Percentiles rank a stretch among this genome's conserved stretches.
Evolutionary conservation across 1,284 basidiomycete species (phyloP).

Genomic region (Sutorius eximius): DNA sequence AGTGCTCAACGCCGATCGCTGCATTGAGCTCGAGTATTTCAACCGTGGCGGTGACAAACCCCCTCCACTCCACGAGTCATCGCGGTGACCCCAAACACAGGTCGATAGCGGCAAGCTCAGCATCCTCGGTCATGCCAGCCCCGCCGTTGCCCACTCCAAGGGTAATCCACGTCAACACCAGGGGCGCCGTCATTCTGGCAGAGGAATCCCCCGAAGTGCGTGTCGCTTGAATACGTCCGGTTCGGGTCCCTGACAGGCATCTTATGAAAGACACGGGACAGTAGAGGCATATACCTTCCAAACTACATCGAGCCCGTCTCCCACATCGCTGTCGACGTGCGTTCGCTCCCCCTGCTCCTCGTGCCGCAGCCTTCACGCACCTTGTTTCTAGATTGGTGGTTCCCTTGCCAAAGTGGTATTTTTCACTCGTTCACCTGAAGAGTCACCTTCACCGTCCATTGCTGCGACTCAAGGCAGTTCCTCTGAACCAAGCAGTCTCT

Average conservation of each 20-base stretch:
- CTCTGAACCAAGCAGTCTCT: slow-evolving; percentile 43
- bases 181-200: slow-evolving; percentile 85
- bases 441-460: slow-evolving; percentile 67
- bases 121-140: slow-evolving; percentile 32
- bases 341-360: slow-evolving; percentile 35
- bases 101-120: slow-evolving; percentile 10
- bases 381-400: slow-evolving; percentile 77
- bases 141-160: slow-evolving; percentile 63
- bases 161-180: slow-evolving; percentile 82
- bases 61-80: slow-evolving; percentile 6
- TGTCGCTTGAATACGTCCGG: slow-evolving; percentile 4
- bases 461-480: slow-evolving; percentile 57
- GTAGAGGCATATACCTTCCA: slow-evolving; percentile 92
- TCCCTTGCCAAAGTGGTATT: slow-evolving; percentile 98
- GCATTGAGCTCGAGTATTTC: neutral
- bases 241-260: slow-evolving; percentile 7
- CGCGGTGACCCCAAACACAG: slow-evolving; percentile 16
- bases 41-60: slow-evolving; percentile 23
- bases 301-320: slow-evolving; percentile 97
- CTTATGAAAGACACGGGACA: slow-evolving; percentile 75
- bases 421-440: slow-evolving; percentile 89
- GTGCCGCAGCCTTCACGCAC: slow-evolving; percentile 1
- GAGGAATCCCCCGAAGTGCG: slow-evolving; percentile 91
- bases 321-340: slow-evolving; percentile 92
- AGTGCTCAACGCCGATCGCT: slow-evolving; percentile 1